A percentile compares a stretch with the other conserved stretches of the same genome.
These are phyloP conservation scores for Acer campestre DNA, from an alignment of 345 rosid species.

Conservation along the genomic window DNA sequence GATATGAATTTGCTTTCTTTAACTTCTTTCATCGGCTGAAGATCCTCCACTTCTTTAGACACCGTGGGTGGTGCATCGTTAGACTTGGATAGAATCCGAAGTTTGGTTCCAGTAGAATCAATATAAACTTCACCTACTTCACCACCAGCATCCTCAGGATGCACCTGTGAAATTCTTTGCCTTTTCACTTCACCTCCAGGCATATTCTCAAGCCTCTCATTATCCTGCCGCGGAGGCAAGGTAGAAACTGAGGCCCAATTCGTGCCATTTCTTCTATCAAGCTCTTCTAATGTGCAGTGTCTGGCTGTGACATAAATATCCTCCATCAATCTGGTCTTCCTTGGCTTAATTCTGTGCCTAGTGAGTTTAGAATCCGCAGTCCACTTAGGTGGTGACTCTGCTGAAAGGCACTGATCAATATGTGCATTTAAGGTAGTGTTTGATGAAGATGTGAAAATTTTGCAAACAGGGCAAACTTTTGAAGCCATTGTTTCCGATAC, in stretches of 20 bases:
- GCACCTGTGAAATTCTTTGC: constrained; percentile 34
- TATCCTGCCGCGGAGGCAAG: constrained; percentile 42
- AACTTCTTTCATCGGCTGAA: constrained; percentile 41
- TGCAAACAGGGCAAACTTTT: constrained; percentile 98
- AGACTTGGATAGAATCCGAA: constrained; percentile 78
- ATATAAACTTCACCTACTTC: constrained; percentile 87
- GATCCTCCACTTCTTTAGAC: constrained; percentile 33
- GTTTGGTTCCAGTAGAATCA: constrained; percentile 82
- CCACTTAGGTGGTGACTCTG: constrained; percentile 66
- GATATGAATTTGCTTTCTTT: constrained; percentile 45
- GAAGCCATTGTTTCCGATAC: constrained; percentile 77
- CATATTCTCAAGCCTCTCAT: constrained; percentile 31
- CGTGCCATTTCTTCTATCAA: constrained; percentile 84
- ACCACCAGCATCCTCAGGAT: constrained; percentile 55
- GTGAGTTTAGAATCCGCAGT: constrained; percentile 55
- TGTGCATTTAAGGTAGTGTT: constrained; percentile 99
- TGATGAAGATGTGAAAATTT: constrained; percentile 89
- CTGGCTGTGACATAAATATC: constrained; percentile 75
- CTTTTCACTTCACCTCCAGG: constrained; percentile 38
- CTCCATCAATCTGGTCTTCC: constrained; percentile 74
- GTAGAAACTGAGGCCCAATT: constrained; percentile 54
- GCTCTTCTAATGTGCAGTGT: constrained; percentile 83
- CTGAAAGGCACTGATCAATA: constrained; percentile 94
- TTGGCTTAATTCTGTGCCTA: constrained; percentile 75
- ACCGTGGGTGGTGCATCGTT: constrained; percentile 33